Base-by-base conservation (phyloP, 495 filamentous ascomycete species). In the Pseudevernia furfuracea region DNA sequence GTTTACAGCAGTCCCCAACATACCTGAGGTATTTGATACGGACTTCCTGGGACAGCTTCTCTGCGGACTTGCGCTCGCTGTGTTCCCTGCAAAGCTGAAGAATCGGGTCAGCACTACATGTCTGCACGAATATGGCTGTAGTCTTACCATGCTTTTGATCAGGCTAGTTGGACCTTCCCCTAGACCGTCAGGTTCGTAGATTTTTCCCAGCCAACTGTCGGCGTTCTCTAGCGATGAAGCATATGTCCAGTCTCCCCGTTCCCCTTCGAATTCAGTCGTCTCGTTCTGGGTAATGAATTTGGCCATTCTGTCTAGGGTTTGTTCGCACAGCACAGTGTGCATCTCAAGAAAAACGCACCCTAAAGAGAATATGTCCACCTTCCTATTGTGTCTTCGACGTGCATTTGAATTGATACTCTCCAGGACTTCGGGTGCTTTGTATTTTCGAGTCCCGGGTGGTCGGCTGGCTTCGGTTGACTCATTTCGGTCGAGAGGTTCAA, bases 241-340 rank as follows among this genome's bases (percentile, higher is more conserved):
- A 55, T 55, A 55, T 7, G 9, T 21, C 52, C 52, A 55, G 32
- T n/a, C 12, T 37, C 10, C 36, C 5, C 36, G 5, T 37, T 37
- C 36, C 11, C 52, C n/a, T 23, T 34, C 32, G 15, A 55, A 55
- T 3, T 4, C n/a, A 34, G 11, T 10, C 10, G 4, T 12, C 19
- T 55, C 15, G 19, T 34, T 25, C 17, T 34, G 25, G 15, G 15
- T 55, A 12, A 55, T 55, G 52, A 55, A n/a, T 28, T 25, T 34
- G 52, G 76, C 52, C 52, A 55, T 55, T 34, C 10, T 4, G 52
- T 55, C 52, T 34, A 55, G 32, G 2, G 52, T 55, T 34, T 28
- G 12, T 3, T 25, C 52, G 12, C 52, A 12, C n/a, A 55, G 10
- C 10, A 55, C 32, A 34, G 52, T 55, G 52, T 55, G 19, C n/a